Evolutionary conservation across 176 grass and related monocot genomes (phyloP).

Genomic region (Cymbopogon citratus): DNA sequence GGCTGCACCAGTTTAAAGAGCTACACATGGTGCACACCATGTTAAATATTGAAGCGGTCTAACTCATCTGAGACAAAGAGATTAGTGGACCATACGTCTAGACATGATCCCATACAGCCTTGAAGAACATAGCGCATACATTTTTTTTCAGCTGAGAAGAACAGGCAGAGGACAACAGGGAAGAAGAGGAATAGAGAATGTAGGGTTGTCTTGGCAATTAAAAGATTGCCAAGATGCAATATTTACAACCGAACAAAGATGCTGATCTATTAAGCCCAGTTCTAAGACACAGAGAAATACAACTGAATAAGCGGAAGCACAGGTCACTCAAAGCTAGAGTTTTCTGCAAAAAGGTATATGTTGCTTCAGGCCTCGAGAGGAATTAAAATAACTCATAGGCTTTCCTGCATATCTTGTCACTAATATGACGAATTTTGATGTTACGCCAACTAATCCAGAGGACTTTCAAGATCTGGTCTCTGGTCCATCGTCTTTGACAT

Average conservation of each 20-base stretch:
- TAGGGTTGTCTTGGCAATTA: too few species aligned
- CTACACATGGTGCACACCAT: too few species aligned
- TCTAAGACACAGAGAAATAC: background rate
- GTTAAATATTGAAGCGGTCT: too few species aligned
- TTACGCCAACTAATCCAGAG: constrained; percentile 28
- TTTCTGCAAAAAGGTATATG: background rate
- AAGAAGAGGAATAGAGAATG: too few species aligned
- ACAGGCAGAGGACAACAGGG: background rate
- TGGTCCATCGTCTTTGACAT: constrained; percentile 51
- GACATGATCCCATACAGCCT: background rate
- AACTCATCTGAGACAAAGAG: too few species aligned
- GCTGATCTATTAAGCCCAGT: background rate
- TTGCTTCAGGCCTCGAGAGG: background rate
- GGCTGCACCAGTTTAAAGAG: too few species aligned
- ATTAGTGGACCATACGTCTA: background rate
- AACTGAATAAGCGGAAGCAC: background rate
- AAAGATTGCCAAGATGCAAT: background rate
- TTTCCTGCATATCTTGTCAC: background rate
- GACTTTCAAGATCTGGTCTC: constrained; percentile 83
- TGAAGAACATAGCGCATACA: background rate
- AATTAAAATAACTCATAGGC: background rate
- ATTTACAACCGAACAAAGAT: background rate
- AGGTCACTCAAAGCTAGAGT: background rate
- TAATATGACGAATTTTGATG: background rate
- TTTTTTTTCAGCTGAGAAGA: too few species aligned